A percentile compares a stretch with the other conserved stretches of the same genome.
Conservation (phyloP, 2,329 filamentous ascomycete species). For the Aspergillus glaucus region DNA sequence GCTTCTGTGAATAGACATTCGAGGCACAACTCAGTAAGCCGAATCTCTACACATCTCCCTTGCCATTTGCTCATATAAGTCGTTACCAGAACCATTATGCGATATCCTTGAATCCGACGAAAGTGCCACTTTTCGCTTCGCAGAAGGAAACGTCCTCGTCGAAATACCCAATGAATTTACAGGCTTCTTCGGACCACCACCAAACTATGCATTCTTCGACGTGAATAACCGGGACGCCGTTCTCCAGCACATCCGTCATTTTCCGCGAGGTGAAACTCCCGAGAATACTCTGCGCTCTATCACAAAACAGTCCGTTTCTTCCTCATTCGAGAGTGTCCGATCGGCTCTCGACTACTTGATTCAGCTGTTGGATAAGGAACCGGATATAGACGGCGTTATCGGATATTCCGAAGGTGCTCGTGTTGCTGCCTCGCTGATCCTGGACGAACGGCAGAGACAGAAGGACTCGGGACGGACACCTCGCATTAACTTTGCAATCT, state of each 20-base stretch:
- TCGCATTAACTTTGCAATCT: constrained; percentile 17
- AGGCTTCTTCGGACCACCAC: background rate
- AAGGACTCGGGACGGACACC: constrained; percentile 10
- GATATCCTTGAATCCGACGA: background rate
- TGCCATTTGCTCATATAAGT: background rate
- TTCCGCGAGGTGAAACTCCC: background rate
- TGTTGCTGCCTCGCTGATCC: constrained; percentile 17
- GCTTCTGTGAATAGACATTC: background rate
- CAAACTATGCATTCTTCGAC: background rate
- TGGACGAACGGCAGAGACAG: constrained; percentile 14
- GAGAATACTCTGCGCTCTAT: background rate
- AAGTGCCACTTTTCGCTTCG: background rate
- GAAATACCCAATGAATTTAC: background rate
- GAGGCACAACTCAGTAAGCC: background rate
- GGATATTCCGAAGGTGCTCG: constrained; percentile 21
- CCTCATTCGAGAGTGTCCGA: background rate
- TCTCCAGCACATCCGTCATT: background rate
- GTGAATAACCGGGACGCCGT: background rate
- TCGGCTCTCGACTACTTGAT: background rate
- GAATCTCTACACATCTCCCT: background rate
- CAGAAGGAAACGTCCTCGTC: background rate
- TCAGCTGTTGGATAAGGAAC: constrained; percentile 12
- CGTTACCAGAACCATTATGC: background rate
- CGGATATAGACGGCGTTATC: constrained; percentile 18
- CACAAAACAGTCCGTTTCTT: background rate